These are phyloP conservation scores for Pseudocercospora vitis DNA, from an alignment of 2,329 filamentous ascomycete species.

Conservation along the genomic window DNA sequence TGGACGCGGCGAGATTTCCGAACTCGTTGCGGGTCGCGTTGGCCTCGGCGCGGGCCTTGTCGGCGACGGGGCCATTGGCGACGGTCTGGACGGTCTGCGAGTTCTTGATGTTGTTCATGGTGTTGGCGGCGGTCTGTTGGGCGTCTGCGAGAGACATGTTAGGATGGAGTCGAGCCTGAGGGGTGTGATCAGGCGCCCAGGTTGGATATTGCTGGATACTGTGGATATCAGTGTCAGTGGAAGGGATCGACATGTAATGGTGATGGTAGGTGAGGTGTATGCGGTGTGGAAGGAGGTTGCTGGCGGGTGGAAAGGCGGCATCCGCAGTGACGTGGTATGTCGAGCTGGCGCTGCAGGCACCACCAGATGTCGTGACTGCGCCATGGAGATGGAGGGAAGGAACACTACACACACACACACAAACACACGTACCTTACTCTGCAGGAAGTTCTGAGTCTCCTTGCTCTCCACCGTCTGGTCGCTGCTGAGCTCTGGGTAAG, in stretches of 20 bases:
- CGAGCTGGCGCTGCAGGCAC: constrained; percentile 9
- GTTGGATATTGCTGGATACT: constrained; percentile 20
- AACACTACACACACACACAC: neutral
- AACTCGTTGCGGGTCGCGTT: constrained; percentile 59
- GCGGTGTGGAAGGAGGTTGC: neutral
- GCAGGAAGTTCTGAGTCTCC: constrained; percentile 42
- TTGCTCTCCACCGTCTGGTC: constrained; percentile 25
- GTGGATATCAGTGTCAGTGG: constrained; percentile 22
- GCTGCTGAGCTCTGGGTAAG: constrained; percentile 8
- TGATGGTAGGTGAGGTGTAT: neutral
- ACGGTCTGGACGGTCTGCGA: constrained; percentile 53
- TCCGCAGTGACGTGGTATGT: constrained; percentile 10
- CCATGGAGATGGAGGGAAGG: constrained; percentile 1
- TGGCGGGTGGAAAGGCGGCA: neutral
- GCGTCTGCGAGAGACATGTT: constrained; percentile 44
- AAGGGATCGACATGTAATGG: neutral
- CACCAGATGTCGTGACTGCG: constrained; percentile 10
- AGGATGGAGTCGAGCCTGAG: constrained; percentile 15
- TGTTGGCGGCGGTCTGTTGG: constrained; percentile 48
- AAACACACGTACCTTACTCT: constrained; percentile 44
- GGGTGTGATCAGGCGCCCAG: constrained; percentile 13
- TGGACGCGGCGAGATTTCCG: constrained; percentile 57
- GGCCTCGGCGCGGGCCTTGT: constrained; percentile 58
- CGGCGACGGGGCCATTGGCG: constrained; percentile 55
- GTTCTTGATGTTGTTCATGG: constrained; percentile 51